These are phyloP conservation scores for Gnetum montanum DNA, from an alignment of 75 land plant species.

Conservation along the genomic window DNA sequence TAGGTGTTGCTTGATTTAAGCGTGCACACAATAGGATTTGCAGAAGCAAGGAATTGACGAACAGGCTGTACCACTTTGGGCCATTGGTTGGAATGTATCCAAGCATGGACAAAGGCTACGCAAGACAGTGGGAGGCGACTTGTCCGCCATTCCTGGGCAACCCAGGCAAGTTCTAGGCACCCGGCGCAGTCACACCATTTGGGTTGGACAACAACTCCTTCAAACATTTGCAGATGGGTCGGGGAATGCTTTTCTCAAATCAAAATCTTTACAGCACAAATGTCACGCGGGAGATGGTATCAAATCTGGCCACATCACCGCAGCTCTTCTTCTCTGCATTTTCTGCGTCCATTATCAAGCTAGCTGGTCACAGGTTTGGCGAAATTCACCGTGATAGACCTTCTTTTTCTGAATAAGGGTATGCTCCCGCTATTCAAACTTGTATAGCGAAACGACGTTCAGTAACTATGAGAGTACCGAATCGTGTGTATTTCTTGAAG, in stretches of 20 bases:
- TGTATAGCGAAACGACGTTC: too few relatives aligned
- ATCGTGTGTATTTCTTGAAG: too few relatives aligned
- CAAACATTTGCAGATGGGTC: slow-evolving; percentile 7
- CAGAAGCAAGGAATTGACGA: slow-evolving; percentile 6
- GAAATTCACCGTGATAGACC: slow-evolving; percentile 46
- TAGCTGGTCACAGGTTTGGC: slow-evolving; percentile 12
- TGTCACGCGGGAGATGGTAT: slow-evolving; percentile 1
- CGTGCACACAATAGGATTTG: slow-evolving; percentile 15
- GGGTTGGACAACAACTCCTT: slow-evolving; percentile 13
- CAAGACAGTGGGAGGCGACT: slow-evolving; percentile 2
- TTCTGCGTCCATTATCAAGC: slow-evolving; percentile 7
- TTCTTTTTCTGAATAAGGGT: too few relatives aligned
- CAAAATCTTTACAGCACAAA: slow-evolving; percentile 6
- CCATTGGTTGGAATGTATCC: slow-evolving; percentile 4
- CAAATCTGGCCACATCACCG: neutral
- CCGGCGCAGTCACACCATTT: slow-evolving; percentile 23
- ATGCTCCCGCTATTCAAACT: too few relatives aligned
- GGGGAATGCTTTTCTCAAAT: slow-evolving; percentile 15
- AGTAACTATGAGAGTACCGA: too few relatives aligned
- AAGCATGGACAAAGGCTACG: slow-evolving; percentile 11
- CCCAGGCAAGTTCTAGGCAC: slow-evolving; percentile 1
- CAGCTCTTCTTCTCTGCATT: slow-evolving; percentile 6
- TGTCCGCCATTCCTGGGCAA: slow-evolving; percentile 10
- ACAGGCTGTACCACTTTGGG: slow-evolving; percentile 18
- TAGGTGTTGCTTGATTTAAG: too few relatives aligned